phyloP scores from a whole-genome alignment of 176 grass and related monocot genomes.

The Hordeum marinum region DNA sequence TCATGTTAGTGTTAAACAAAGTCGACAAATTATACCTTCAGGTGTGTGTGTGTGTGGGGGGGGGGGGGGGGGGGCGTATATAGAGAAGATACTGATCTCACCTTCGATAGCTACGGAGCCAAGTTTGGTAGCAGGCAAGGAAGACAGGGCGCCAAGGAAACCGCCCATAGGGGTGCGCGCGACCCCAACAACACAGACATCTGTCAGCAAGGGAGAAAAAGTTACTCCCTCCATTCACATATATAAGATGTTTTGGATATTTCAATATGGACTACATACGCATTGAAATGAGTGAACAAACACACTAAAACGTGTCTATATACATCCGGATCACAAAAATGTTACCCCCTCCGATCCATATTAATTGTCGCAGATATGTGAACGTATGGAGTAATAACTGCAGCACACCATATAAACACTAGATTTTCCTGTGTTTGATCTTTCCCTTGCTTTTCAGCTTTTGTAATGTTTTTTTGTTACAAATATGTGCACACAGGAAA shows the following conservation, averaged over 20 bases:
- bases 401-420: background rate
- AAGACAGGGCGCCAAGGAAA: constrained; percentile 81
- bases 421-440: background rate
- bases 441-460: background rate
- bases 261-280: no score
- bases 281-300: no score
- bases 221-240: background rate
- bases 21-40: background rate
- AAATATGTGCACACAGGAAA: background rate
- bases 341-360: no score
- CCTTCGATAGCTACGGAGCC: constrained; percentile 67
- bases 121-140: constrained; percentile 81
- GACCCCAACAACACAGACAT: constrained; percentile 85
- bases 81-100: background rate
- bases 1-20: constrained; percentile 4
- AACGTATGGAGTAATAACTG: no score
- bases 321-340: no score
- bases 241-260: no score
- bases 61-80: no score
- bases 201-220: constrained; percentile 33
- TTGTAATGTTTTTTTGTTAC: no score
- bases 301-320: no score
- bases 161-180: constrained; percentile 86
- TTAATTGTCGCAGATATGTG: no score
- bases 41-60: no score